Percentiles rank a stretch among this genome's conserved stretches.
phyloP scores from a whole-genome alignment of 768 basidiomycete genomes.

The Boletales sp. region DNA sequence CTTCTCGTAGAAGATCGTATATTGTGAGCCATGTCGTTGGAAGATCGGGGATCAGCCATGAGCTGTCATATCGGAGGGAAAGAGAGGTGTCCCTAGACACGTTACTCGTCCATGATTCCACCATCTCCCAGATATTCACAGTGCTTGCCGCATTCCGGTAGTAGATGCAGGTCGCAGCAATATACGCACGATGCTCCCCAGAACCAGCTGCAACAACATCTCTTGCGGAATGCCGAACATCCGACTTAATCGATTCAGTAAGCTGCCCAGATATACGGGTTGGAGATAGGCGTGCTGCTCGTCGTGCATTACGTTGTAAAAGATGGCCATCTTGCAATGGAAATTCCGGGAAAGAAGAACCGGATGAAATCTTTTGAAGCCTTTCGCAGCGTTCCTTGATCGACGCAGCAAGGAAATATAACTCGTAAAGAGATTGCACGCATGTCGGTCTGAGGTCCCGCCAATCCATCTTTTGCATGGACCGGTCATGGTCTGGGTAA shows the following conservation, averaged over 20 bases:
- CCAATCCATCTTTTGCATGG: constrained; percentile 41
- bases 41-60: constrained; percentile 24
- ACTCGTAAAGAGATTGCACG: constrained; percentile 26
- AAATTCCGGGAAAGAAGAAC: neutral
- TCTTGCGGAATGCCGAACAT: constrained; percentile 9
- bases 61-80: constrained; percentile 15
- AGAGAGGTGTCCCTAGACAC: neutral
- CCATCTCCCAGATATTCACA: neutral
- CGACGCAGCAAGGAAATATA: constrained; percentile 17
- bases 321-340: constrained; percentile 3
- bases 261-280: neutral
- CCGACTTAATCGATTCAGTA: neutral
- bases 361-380: constrained; percentile 1
- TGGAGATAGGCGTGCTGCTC: constrained; percentile 10
- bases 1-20: constrained; percentile 21
- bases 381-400: constrained; percentile 25
- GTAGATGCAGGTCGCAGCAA: constrained; percentile 1
- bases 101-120: neutral
- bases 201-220: neutral
- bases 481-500: constrained; percentile 17
- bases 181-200: constrained; percentile 5
- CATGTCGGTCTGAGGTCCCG: constrained; percentile 3
- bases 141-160: neutral
- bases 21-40: constrained; percentile 21
- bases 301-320: constrained; percentile 11